phyloP scores from a whole-genome alignment of 345 rosid genomes.

The Moricandia moricandioides region DNA sequence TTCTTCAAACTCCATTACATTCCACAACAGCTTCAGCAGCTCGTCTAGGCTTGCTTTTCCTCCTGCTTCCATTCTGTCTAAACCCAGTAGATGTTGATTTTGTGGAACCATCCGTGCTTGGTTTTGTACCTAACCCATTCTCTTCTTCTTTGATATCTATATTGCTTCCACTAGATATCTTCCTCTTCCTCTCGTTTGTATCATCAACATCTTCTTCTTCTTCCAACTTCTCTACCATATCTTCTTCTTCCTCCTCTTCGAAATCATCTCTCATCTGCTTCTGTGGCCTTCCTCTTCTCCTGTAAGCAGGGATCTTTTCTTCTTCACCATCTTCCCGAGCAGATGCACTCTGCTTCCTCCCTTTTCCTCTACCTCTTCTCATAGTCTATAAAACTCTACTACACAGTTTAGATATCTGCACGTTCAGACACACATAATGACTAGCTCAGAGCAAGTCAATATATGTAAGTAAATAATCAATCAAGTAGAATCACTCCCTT shows the following conservation, averaged over 20 bases:
- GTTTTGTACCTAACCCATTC: conserved; percentile 44
- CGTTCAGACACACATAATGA: background rate
- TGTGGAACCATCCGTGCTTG: background rate
- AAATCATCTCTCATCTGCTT: conserved; percentile 51
- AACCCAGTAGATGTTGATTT: conserved; percentile 47
- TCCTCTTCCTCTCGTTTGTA: conserved; percentile 48
- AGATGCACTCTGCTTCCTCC: conserved; percentile 55
- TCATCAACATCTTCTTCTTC: conserved; percentile 40
- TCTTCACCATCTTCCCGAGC: conserved; percentile 59
- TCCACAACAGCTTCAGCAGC: conserved; percentile 85
- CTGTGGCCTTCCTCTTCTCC: conserved; percentile 73
- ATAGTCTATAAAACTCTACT: conserved; percentile 8
- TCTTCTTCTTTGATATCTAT: conserved; percentile 45
- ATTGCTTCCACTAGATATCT: conserved; percentile 39
- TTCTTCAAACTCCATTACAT: conserved; percentile 47
- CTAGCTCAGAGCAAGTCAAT: background rate
- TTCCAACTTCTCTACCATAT: conserved; percentile 13
- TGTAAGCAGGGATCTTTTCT: conserved; percentile 50
- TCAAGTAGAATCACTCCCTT: background rate
- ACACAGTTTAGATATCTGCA: conserved; percentile 5
- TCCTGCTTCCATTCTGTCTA: conserved; percentile 58
- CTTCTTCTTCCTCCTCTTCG: conserved; percentile 44
- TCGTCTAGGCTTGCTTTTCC: conserved; percentile 73
- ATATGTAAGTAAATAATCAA: background rate
- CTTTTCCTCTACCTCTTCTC: conserved; percentile 70